A percentile compares a stretch with the other conserved stretches of the same genome.
These are phyloP conservation scores for Saturnispora dispora DNA, from an alignment of 805 yeast genomes.

Conservation along the genomic window DNA sequence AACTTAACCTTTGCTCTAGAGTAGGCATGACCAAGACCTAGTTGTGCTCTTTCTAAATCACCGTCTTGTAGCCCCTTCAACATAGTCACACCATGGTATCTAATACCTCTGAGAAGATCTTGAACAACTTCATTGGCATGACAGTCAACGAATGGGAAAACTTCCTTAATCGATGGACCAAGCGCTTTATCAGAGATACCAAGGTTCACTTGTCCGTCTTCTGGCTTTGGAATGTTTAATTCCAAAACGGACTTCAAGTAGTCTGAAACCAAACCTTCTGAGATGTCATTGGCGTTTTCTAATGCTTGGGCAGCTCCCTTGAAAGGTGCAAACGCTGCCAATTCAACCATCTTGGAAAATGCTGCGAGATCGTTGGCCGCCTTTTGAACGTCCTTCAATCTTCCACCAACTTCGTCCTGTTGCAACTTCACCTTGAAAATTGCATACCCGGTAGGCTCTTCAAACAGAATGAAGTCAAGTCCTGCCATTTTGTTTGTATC, in stretches of 20 bases:
- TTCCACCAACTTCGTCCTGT: slow-evolving; percentile 89
- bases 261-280: slow-evolving; percentile 94
- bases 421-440: slow-evolving; percentile 87
- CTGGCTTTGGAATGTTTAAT: slow-evolving; percentile 78
- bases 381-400: slow-evolving; percentile 88
- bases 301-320: slow-evolving; percentile 99
- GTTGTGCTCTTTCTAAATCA: slow-evolving; percentile 95
- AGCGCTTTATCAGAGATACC: slow-evolving; percentile 92
- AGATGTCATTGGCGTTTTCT: slow-evolving; percentile 95
- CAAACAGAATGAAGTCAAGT: slow-evolving; percentile 86
- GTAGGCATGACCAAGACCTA: slow-evolving; percentile 98
- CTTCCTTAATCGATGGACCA: slow-evolving; percentile 94
- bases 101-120: slow-evolving; percentile 90
- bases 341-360: slow-evolving; percentile 87
- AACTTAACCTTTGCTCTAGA: slow-evolving; percentile 99
- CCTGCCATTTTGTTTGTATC: slow-evolving; percentile 43
- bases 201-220: slow-evolving; percentile 57
- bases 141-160: slow-evolving; percentile 82
- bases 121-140: slow-evolving; percentile 86
- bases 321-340: slow-evolving; percentile 94
- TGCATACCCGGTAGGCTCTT: slow-evolving; percentile 98
- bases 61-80: slow-evolving; percentile 89
- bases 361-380: slow-evolving; percentile 77
- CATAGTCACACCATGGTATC: slow-evolving; percentile 81
- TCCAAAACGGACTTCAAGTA: slow-evolving; percentile 84